phyloP scores from a whole-genome alignment of 2,329 filamentous ascomycete genomes.

The Aureobasidium sp. region DNA sequence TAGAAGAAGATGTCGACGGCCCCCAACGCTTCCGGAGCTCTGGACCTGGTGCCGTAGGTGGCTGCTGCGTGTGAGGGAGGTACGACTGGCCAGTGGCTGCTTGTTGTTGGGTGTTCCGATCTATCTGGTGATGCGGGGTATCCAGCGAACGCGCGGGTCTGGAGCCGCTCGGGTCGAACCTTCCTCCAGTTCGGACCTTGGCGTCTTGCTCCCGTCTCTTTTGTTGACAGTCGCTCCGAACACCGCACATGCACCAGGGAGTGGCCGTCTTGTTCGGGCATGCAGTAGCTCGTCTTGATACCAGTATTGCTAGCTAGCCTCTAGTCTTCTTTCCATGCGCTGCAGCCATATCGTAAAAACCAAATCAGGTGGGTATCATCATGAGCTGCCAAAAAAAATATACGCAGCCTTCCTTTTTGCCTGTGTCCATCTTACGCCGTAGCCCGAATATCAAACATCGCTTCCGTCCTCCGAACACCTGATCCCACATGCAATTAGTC shows the following conservation, averaged over 20 bases:
- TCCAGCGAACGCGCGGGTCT: neutral
- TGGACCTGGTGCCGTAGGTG: constrained; percentile 2
- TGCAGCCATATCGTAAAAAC: neutral
- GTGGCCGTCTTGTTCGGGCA: neutral
- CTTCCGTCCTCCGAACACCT: neutral
- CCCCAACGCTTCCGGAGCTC: constrained; percentile 4
- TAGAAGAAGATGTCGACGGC: constrained; percentile 3
- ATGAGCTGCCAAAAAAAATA: neutral
- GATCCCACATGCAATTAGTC: constrained; percentile 2
- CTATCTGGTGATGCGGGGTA: constrained; percentile 1
- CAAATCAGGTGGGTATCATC: neutral
- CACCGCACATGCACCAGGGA: neutral
- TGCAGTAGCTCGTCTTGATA: neutral
- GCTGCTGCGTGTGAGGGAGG: neutral
- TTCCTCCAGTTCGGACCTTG: neutral
- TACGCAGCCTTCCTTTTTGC: neutral
- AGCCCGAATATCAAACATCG: neutral
- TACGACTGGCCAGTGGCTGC: neutral
- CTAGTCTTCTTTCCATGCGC: neutral
- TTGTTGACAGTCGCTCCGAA: neutral
- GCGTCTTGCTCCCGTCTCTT: neutral
- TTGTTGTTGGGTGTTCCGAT: neutral
- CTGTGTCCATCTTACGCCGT: neutral
- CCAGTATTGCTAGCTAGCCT: neutral
- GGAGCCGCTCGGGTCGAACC: neutral